Evolutionary conservation across 441 rosid genomes (phyloP).

Genomic region (Brassica balearica): DNA sequence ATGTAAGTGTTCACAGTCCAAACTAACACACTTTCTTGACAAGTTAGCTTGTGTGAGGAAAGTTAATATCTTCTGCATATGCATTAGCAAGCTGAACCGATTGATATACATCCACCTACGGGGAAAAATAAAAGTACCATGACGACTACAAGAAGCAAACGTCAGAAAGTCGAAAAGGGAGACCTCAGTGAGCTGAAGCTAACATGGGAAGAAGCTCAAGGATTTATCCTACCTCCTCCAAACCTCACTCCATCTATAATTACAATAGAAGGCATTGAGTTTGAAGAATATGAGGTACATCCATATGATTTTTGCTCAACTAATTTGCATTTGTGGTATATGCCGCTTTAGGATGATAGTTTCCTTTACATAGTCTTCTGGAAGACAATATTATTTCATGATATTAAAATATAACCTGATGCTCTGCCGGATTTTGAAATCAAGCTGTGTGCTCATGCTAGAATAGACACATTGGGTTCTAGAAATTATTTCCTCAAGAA

Average conservation of each 20-base stretch:
- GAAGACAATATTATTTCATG: constrained; percentile 11
- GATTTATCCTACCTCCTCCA: constrained; percentile 86
- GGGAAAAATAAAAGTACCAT: constrained; percentile 82
- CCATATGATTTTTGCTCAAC: constrained; percentile 21
- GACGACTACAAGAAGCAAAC: constrained; percentile 75
- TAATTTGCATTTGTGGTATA: constrained; percentile 23
- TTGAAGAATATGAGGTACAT: constrained; percentile 94
- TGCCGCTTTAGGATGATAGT: constrained; percentile 26
- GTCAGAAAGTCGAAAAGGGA: constrained; percentile 79
- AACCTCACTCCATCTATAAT: constrained; percentile 69
- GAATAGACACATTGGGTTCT: constrained; percentile 15
- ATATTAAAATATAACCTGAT: not conserved
- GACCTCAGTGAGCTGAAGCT: constrained; percentile 80
- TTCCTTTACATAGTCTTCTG: not conserved
- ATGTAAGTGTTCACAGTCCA: constrained; percentile 35
- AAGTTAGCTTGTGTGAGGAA: constrained; percentile 24
- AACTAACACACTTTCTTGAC: constrained; percentile 30
- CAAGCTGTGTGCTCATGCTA: constrained; percentile 24
- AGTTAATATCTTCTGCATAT: constrained; percentile 30
- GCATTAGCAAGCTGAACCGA: constrained; percentile 50
- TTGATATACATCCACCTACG: constrained; percentile 61
- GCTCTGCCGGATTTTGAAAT: constrained; percentile 17
- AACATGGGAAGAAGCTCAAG: constrained; percentile 98
- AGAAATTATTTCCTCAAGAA: constrained; percentile 3
- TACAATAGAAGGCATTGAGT: constrained; percentile 84